Evolutionary conservation across 179 eudicot species (phyloP).

Genomic region (Camellia oleifera): DNA sequence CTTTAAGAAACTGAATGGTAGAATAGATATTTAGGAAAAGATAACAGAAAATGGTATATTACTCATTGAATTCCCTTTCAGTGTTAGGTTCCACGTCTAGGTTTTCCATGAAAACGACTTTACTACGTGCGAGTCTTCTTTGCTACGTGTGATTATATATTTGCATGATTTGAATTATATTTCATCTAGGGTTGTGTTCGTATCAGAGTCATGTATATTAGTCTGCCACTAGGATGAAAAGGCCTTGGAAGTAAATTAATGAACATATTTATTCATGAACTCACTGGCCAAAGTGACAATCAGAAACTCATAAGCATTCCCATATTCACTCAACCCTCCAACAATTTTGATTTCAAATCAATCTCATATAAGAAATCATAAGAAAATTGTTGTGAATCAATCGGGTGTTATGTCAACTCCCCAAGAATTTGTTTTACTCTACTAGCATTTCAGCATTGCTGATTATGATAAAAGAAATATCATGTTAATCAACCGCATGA

Average conservation of each 20-base stretch:
- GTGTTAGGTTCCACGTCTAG: not conserved
- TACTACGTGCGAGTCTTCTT: not conserved
- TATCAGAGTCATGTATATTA: no score
- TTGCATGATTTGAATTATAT: no score
- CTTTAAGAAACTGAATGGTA: not conserved
- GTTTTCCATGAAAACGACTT: constrained; percentile 1
- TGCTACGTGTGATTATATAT: not conserved
- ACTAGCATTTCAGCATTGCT: no score
- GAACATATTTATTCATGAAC: no score
- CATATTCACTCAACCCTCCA: no score
- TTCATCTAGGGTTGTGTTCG: no score
- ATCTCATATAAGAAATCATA: no score
- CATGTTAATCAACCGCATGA: not conserved
- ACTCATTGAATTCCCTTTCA: not conserved
- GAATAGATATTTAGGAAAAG: not conserved
- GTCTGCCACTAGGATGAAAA: no score
- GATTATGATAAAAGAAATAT: not conserved
- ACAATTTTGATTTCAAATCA: not conserved
- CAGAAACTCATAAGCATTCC: not conserved
- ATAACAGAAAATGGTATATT: not conserved
- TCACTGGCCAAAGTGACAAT: no score
- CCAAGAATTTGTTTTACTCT: no score
- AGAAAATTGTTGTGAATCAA: not conserved
- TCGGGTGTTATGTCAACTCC: not conserved
- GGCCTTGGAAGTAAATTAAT: no score